A percentile compares a stretch with the other conserved stretches of the same genome.
Evolutionary conservation across 768 basidiomycete species (phyloP).

Genomic region (Boletus reticuloceps): DNA sequence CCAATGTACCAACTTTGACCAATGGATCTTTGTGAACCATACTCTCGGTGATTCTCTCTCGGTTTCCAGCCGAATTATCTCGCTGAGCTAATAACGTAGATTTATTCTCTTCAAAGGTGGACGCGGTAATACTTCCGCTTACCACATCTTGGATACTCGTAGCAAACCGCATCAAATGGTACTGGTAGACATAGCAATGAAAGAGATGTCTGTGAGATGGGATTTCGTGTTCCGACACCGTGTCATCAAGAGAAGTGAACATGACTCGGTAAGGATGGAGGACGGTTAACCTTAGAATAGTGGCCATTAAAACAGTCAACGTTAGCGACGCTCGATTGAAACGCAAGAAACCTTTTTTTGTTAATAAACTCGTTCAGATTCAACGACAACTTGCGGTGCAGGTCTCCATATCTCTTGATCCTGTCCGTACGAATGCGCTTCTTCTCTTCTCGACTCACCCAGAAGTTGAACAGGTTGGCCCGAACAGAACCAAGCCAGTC

Average conservation of each 20-base stretch:
- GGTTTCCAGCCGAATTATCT: conserved; percentile 56
- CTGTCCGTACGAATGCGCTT: conserved; percentile 31
- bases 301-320: not conserved
- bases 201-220: conserved; percentile 71
- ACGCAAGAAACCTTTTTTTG: conserved; percentile 44
- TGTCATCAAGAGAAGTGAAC: conserved; percentile 40
- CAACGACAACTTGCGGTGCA: conserved; percentile 35
- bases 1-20: conserved; percentile 40
- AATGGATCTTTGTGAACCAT: conserved; percentile 52
- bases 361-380: conserved; percentile 46
- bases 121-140: conserved; percentile 1
- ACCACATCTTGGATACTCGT: conserved; percentile 33
- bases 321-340: not conserved
- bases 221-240: conserved; percentile 31
- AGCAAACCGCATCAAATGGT: conserved; percentile 41
- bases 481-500: conserved; percentile 51
- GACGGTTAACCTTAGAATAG: conserved; percentile 29
- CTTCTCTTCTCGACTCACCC: conserved; percentile 30
- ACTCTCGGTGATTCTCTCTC: conserved; percentile 38
- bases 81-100: conserved; percentile 45
- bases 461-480: conserved; percentile 36
- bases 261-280: conserved; percentile 59
- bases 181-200: conserved; percentile 71
- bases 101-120: not conserved
- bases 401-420: conserved; percentile 35